phyloP scores from a whole-genome alignment of 306 rosid genomes.

The Dicorynia guianensis region DNA sequence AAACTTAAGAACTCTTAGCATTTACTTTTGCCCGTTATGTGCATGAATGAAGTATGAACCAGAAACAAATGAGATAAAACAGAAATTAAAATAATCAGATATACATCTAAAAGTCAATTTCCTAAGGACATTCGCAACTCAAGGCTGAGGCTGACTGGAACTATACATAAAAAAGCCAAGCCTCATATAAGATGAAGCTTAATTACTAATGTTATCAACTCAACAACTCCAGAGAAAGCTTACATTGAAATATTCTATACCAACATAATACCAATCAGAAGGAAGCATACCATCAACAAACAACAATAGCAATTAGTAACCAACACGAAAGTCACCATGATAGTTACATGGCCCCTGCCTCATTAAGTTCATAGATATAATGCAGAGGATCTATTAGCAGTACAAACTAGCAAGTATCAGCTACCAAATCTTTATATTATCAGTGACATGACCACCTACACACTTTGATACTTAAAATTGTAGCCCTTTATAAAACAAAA shows the following conservation, averaged over 20 bases:
- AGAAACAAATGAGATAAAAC: constrained; percentile 10
- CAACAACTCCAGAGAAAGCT: not conserved
- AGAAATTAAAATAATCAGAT: not conserved
- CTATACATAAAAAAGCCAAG: constrained; percentile 2
- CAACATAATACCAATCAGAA: not conserved
- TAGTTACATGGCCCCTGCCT: constrained; percentile 12
- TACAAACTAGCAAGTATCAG: constrained; percentile 5
- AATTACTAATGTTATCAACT: not conserved
- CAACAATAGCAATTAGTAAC: no score
- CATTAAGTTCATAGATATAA: constrained; percentile 19
- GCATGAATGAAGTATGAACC: not conserved
- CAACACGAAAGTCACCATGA: constrained; percentile 15
- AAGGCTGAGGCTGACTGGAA: not conserved
- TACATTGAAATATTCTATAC: not conserved
- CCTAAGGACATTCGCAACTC: not conserved
- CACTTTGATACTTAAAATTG: not conserved
- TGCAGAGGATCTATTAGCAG: constrained; percentile 18
- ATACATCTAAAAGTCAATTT: not conserved
- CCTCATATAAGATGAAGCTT: not conserved
- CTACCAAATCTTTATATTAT: constrained; percentile 16
- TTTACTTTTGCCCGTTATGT: not conserved
- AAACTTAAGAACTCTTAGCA: not conserved
- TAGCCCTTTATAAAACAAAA: constrained; percentile 22
- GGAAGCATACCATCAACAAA: constrained; percentile 11
- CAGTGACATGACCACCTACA: not conserved